A percentile compares a stretch with the other conserved stretches of the same genome.
Evolutionary conservation across 2,329 filamentous ascomycete genomes (phyloP).

Genomic region (Verticillium isaacii): DNA sequence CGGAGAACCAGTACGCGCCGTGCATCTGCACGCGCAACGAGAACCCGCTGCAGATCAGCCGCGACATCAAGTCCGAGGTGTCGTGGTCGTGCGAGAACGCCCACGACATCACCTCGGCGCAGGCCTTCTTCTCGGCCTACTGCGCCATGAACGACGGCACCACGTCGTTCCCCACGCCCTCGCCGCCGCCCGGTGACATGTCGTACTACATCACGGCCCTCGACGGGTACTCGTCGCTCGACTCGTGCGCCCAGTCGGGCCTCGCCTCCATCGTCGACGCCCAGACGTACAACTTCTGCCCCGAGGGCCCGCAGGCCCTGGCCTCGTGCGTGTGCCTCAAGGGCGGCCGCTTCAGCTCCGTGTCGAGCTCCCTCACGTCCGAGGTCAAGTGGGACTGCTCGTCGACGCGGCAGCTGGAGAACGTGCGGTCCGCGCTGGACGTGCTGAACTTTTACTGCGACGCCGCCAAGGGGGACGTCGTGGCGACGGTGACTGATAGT

Average conservation of each 20-base stretch:
- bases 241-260: constrained; percentile 37
- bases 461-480: constrained; percentile 37
- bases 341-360: constrained; percentile 34
- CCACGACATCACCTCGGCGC: constrained; percentile 42
- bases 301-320: constrained; percentile 39
- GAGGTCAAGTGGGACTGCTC: constrained; percentile 39
- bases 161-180: constrained; percentile 39
- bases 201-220: constrained; percentile 51
- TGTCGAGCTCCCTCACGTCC: constrained; percentile 39
- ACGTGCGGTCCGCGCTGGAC: constrained; percentile 39
- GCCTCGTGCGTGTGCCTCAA: constrained; percentile 51
- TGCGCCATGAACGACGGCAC: constrained; percentile 46
- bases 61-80: constrained; percentile 36
- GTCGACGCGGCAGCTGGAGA: constrained; percentile 32
- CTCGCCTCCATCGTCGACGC: constrained; percentile 34
- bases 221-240: constrained; percentile 37
- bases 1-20: constrained; percentile 37
- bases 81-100: constrained; percentile 40
- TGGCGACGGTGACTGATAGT: constrained; percentile 36
- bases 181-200: constrained; percentile 47
- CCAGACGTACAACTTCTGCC: constrained; percentile 35
- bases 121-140: constrained; percentile 46
- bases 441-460: constrained; percentile 46
- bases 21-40: constrained; percentile 49
- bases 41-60: constrained; percentile 38